Conservation (phyloP, 208 protist genomes). For the Acanthamoeba castellanii region DNA sequence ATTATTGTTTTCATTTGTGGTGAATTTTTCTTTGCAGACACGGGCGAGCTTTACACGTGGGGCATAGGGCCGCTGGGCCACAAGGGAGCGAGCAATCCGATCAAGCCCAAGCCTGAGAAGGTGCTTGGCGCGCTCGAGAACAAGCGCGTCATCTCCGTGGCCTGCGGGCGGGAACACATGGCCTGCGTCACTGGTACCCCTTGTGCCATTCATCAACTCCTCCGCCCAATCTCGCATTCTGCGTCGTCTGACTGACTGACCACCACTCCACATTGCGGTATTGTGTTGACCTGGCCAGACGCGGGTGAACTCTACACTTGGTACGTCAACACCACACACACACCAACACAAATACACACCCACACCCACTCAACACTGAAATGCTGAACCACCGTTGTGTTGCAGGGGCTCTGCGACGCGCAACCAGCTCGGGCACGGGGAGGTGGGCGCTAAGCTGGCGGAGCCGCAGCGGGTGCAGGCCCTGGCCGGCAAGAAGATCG, state of each 20-base stretch:
- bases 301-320: constrained; percentile 61
- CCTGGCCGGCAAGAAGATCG: constrained; percentile 60
- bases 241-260: background rate
- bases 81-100: constrained; percentile 37
- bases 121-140: constrained; percentile 29
- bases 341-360: background rate
- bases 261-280: background rate
- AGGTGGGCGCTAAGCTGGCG: background rate
- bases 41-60: constrained; percentile 66
- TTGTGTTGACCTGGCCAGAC: background rate
- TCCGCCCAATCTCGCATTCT: background rate
- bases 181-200: constrained; percentile 57
- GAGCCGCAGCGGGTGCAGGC: constrained; percentile 43
- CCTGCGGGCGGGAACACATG: constrained; percentile 63
- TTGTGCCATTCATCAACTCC: background rate
- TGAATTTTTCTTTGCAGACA: background rate
- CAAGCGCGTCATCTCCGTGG: constrained; percentile 21
- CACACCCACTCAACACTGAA: background rate
- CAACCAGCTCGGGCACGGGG: background rate
- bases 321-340: background rate
- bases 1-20: background rate
- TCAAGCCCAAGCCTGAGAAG: constrained; percentile 53
- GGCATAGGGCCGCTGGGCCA: constrained; percentile 62
- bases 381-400: background rate
- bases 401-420: constrained; percentile 1